Evolutionary conservation across 768 basidiomycete genomes (phyloP).

Genomic region (Cubamyces lactineus): DNA sequence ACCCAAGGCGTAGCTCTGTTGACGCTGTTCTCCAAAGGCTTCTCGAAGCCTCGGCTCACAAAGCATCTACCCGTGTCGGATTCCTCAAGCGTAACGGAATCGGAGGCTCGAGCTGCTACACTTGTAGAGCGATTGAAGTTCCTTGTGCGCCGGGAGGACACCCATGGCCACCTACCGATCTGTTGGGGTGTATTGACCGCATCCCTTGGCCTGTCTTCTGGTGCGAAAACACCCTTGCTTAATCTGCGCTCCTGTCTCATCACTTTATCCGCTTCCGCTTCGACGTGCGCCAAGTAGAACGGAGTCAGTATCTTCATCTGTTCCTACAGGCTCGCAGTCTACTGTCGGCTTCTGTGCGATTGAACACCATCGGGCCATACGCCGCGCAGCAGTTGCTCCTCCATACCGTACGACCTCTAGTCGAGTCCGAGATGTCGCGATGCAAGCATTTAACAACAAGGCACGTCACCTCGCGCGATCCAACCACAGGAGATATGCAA

Average conservation of each 20-base stretch:
- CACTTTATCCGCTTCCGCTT: background rate
- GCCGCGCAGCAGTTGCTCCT: conserved; percentile 86
- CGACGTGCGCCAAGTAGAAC: conserved; percentile 49
- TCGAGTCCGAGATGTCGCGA: conserved; percentile 54
- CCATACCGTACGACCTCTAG: conserved; percentile 67
- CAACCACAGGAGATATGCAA: background rate
- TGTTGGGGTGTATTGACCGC: conserved; percentile 91
- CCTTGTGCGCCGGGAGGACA: conserved; percentile 61
- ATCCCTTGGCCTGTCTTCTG: conserved; percentile 70
- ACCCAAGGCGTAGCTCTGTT: conserved; percentile 93
- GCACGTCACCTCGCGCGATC: conserved; percentile 11
- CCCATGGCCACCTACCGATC: conserved; percentile 82
- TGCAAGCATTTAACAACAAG: conserved; percentile 57
- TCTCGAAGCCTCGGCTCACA: conserved; percentile 56
- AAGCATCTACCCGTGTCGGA: background rate
- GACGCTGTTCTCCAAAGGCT: conserved; percentile 83
- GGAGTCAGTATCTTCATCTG: conserved; percentile 84
- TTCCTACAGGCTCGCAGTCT: conserved; percentile 92
- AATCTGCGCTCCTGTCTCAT: background rate
- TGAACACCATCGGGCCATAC: conserved; percentile 94
- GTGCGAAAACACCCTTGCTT: conserved; percentile 44
- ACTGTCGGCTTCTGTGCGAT: conserved; percentile 87
- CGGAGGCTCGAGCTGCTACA: conserved; percentile 28
- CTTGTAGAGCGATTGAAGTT: conserved; percentile 75
- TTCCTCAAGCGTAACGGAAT: conserved; percentile 27